Base-by-base conservation (phyloP, 129 eudicot species). In the Artemisia argyi region DNA sequence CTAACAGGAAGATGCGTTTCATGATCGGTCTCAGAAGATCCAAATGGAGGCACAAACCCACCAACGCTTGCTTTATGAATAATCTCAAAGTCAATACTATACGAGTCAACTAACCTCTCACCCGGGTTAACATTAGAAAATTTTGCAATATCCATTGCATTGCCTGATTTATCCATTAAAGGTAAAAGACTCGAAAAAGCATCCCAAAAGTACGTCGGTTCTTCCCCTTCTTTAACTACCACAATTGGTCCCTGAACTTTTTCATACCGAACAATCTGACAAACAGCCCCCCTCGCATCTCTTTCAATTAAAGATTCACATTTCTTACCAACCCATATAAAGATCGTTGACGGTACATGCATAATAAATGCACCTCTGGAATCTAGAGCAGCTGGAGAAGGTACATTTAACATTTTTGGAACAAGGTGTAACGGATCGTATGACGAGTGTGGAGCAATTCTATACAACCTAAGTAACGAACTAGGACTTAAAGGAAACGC, bases 361-460 rank as follows among this genome's bases (percentile, higher is more conserved):
- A 88, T 46, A 18, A 88, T 88, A 44, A 85, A 88, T 3, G 89
- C 91, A 15, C 91, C 96, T 48, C 91, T 78, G 47, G 91, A 85
- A 71, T 88, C 98, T 49, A 92, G 81, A 50, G 79, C 83, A 51
- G 81, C 76, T 14, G 95, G 83, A 54, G 88, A 79, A n/a, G 98
- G 94, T 48, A 85, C 86, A 73, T 78, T 86, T 71, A 92, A 82
- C 88, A 89, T 80, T 85, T 89, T 92, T 1, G 98, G 98, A 51
- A 92, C 98, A 65, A 92, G 98, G 78, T 92, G 98, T 72, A 92
- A 75, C 3, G 98, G 96, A 57, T 92, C 95, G 22, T 92, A 92
- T 51, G 91, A 89, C 7, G 94, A 89, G 66, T 87, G 96, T 14
- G 96, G 92, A 32, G 96, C 96, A 64, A 89, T 75, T 76, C 97